Evolutionary conservation across 768 basidiomycete genomes (phyloP), one percentile per base, ranked within the genome.

Genomic region (Podaxis sp.): DNA sequence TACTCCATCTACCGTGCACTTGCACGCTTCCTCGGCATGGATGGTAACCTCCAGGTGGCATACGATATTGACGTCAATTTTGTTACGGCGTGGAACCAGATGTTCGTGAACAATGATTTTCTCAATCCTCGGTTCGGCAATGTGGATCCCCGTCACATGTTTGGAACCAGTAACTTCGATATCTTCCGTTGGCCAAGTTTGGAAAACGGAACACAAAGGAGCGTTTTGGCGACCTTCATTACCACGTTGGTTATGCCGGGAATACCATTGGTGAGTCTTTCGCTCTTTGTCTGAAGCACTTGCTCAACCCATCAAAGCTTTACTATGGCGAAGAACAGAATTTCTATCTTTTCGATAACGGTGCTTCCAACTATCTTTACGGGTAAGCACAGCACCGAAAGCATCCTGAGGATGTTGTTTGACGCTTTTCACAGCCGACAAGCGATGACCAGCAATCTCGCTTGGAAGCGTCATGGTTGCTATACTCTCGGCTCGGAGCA

Each of bases 251-350:
- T 95, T 27, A 88, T 95, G 88, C 95, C 93, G 35, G 95, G 95
- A 64, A 84, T 95, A 51, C 82, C 91, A 5, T 71, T 96, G 72
- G 87, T 92, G 62, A 38, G 82, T 71, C 13, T 13, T 62, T 57
- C 9, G 36, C 14, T 35, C 50, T 14, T 40, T 6, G 14, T 55
- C 36, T 3, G 50, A 32, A 32, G 23, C 56, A 10, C 44, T 36
- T 50, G 32, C 13, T 37, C 62, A 61, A 36, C 50, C 57, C 40
- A 27, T 67, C 10, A 16, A 63, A 91, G 86, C 75, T 85, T 53
- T 97, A 80, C 74, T 97, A 95, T 69, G 95, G 95, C 32, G 95
- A 97, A 71, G 95, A 97, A 69, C 95, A 97, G 68, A 85, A 86
- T 61, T 86, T 97, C 71, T 97, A 96, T 68, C 65, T 92, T 2